phyloP scores from a whole-genome alignment of 129 eudicot genomes.

The Lactuca sativa region DNA sequence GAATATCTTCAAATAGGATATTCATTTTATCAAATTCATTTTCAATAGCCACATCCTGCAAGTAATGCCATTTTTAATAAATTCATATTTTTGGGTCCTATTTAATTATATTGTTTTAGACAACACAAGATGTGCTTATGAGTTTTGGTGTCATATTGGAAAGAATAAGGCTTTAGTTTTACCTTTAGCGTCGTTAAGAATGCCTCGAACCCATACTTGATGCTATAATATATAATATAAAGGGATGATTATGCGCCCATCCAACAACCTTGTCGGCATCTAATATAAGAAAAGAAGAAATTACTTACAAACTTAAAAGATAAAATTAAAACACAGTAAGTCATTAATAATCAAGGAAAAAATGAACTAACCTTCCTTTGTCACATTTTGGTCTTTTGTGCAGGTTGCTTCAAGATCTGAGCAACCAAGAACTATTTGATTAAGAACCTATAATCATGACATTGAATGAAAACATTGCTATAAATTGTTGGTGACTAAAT shows the following conservation, averaged over 20 bases:
- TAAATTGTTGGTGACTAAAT: no score
- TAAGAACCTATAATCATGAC: constrained; percentile 40
- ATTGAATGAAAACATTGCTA: no score
- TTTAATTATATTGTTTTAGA: no score
- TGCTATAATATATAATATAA: constrained; percentile 36
- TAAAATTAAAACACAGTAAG: no score
- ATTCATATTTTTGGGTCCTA: no score
- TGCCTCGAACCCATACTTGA: constrained; percentile 69
- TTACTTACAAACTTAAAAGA: no score
- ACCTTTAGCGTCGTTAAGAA: constrained; percentile 79
- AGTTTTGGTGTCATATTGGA: no score
- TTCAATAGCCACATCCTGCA: constrained; percentile 86
- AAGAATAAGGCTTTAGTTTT: constrained; percentile 11
- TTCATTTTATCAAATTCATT: constrained; percentile 86
- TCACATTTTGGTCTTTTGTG: constrained; percentile 62
- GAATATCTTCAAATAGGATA: constrained; percentile 80
- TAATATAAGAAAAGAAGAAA: no score
- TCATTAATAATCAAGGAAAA: no score
- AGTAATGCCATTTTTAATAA: no score
- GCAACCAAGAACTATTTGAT: constrained; percentile 44
- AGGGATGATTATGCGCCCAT: constrained; percentile 67
- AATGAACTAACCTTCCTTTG: constrained; percentile 46
- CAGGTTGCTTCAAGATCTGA: constrained; percentile 47
- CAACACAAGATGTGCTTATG: no score
- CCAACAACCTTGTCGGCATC: constrained; percentile 32